A percentile compares a stretch with the other conserved stretches of the same genome.
These are phyloP conservation scores for Isabelozyma gotoi DNA, from an alignment of 805 yeast genomes.

Conservation along the genomic window DNA sequence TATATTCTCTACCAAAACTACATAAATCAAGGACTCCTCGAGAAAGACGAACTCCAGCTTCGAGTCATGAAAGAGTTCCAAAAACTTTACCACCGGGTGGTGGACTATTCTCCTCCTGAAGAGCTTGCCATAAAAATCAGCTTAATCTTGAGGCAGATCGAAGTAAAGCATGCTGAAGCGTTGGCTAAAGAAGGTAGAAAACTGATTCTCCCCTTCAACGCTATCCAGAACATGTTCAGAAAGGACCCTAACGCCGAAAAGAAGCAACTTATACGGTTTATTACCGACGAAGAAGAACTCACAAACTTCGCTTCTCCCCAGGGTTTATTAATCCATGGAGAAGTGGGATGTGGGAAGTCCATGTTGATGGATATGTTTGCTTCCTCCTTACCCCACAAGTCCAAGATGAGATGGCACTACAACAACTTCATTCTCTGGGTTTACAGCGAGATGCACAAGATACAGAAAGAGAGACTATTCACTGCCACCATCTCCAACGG, in stretches of 20 bases:
- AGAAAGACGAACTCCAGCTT: slow-evolving; percentile 58
- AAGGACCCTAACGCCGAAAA: slow-evolving; percentile 27
- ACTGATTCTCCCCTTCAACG: slow-evolving; percentile 15
- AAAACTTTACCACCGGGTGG: slow-evolving; percentile 54
- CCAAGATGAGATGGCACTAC: slow-evolving; percentile 72
- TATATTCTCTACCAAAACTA: slow-evolving; percentile 53
- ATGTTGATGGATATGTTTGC: slow-evolving; percentile 76
- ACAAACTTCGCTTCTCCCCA: slow-evolving; percentile 56
- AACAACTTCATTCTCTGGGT: slow-evolving; percentile 70
- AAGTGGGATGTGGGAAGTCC: slow-evolving; percentile 74
- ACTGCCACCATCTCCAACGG: slow-evolving; percentile 23
- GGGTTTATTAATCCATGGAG: slow-evolving; percentile 63
- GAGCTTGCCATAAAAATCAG: slow-evolving; percentile 46
- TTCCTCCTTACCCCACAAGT: slow-evolving; percentile 56
- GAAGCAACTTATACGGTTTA: slow-evolving; percentile 45
- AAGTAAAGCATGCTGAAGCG: slow-evolving; percentile 28
- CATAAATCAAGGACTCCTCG: slow-evolving; percentile 49
- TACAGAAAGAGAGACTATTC: slow-evolving; percentile 44
- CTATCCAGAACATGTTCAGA: slow-evolving; percentile 23
- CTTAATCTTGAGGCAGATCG: slow-evolving; percentile 32
- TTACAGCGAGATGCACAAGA: slow-evolving; percentile 57
- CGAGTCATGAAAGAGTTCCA: slow-evolving; percentile 64
- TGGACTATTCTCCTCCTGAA: slow-evolving; percentile 58
- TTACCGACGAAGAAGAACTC: slow-evolving; percentile 64
- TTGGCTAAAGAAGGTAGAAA: slow-evolving; percentile 7